These are phyloP conservation scores for Colletotrichum lini DNA, from an alignment of 2,329 filamentous ascomycete species.

Conservation along the genomic window DNA sequence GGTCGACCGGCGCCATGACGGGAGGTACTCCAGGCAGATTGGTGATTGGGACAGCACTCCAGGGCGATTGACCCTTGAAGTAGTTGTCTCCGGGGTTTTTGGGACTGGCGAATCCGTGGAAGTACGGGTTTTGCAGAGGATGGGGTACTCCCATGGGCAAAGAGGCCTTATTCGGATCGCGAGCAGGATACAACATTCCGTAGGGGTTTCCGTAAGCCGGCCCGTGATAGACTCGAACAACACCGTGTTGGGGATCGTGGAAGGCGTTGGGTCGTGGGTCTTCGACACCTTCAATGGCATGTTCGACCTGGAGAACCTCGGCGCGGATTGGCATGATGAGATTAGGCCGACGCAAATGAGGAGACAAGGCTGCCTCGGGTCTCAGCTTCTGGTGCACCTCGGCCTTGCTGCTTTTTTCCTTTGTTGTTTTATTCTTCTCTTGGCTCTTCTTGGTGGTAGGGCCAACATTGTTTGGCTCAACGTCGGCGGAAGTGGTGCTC, in stretches of 20 bases:
- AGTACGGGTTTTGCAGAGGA: constrained; percentile 60
- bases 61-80: constrained; percentile 34
- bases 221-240: constrained; percentile 72
- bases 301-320: constrained; percentile 68
- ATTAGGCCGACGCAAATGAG: constrained; percentile 56
- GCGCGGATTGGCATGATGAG: constrained; percentile 64
- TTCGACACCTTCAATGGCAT: constrained; percentile 65
- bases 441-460: constrained; percentile 15
- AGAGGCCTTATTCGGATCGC: constrained; percentile 49
- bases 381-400: constrained; percentile 44
- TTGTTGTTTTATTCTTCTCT: constrained; percentile 8
- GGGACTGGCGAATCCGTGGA: constrained; percentile 54
- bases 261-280: constrained; percentile 74
- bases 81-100: constrained; percentile 36
- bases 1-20: constrained; percentile 26
- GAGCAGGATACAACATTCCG: constrained; percentile 62
- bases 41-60: constrained; percentile 23
- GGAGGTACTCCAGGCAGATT: constrained; percentile 32
- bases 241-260: constrained; percentile 66
- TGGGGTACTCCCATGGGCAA: constrained; percentile 61
- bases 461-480: constrained; percentile 31
- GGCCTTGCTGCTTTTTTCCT: constrained; percentile 39
- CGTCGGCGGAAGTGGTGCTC: neutral
- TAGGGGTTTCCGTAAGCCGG: constrained; percentile 67
- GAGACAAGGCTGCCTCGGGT: constrained; percentile 45